Conservation (phyloP, 495 filamentous ascomycete species). For the Bacidia rubella region DNA sequence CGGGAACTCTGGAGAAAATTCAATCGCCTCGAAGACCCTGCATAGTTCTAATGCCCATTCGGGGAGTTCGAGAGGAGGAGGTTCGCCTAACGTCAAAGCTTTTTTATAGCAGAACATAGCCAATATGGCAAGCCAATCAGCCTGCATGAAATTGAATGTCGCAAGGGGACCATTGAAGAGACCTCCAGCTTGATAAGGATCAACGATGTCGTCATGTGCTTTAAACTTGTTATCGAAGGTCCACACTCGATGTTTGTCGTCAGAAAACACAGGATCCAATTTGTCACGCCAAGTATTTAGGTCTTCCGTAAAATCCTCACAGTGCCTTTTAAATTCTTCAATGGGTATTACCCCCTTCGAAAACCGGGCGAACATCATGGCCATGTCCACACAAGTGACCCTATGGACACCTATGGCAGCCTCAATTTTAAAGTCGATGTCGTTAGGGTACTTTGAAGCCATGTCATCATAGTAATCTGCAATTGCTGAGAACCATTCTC, state of each 20-base stretch:
- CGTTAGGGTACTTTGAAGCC: slow-evolving; percentile 43
- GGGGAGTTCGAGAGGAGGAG: slow-evolving; percentile 39
- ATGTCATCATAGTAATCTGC: slow-evolving; percentile 49
- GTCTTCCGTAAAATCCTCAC: slow-evolving; percentile 38
- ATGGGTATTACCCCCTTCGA: slow-evolving; percentile 47
- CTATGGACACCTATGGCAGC: slow-evolving; percentile 50
- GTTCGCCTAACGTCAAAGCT: slow-evolving; percentile 35
- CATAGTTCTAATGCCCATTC: slow-evolving; percentile 54
- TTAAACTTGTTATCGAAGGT: slow-evolving; percentile 40
- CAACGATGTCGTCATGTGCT: slow-evolving; percentile 50
- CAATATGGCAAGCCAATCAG: slow-evolving; percentile 65
- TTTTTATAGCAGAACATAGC: slow-evolving; percentile 72
- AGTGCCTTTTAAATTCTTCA: slow-evolving; percentile 50
- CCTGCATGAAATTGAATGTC: slow-evolving; percentile 54
- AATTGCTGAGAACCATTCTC: slow-evolving; percentile 65
- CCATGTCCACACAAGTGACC: slow-evolving; percentile 67
- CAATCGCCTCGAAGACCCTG: slow-evolving; percentile 64
- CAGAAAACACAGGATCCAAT: slow-evolving; percentile 44
- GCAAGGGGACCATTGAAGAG: slow-evolving; percentile 58
- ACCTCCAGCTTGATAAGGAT: slow-evolving; percentile 53
- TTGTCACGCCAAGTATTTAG: slow-evolving; percentile 42
- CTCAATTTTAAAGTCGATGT: slow-evolving; percentile 53
- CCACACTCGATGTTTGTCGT: slow-evolving; percentile 42
- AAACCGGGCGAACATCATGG: slow-evolving; percentile 57
- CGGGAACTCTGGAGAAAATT: slow-evolving; percentile 56